Percentiles rank a stretch among this genome's conserved stretches.
phyloP scores from a whole-genome alignment of 2,329 filamentous ascomycete genomes.

The Fusarium stilboides region DNA sequence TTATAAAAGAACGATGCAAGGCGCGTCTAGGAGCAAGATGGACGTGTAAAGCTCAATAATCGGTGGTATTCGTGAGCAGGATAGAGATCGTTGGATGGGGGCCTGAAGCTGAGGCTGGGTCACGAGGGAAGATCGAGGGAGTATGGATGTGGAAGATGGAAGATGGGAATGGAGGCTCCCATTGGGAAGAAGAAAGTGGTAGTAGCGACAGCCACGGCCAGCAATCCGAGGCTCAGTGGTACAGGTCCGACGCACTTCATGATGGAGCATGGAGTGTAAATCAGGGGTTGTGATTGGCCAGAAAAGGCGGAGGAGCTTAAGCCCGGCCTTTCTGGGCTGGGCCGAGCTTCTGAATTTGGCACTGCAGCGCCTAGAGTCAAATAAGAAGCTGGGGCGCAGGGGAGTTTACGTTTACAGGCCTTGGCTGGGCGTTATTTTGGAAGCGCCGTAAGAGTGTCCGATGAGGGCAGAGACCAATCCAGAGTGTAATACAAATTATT shows the following conservation, averaged over 20 bases:
- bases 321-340: constrained; percentile 13
- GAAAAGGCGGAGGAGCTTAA: constrained; percentile 14
- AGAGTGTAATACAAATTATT: too few relatives aligned
- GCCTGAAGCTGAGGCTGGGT: constrained; percentile 27
- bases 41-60: constrained; percentile 28
- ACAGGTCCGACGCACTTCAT: constrained; percentile 32
- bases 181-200: constrained; percentile 41
- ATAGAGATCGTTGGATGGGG: background rate
- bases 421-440: constrained; percentile 9
- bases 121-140: constrained; percentile 17
- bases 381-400: constrained; percentile 29
- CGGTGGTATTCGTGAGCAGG: background rate
- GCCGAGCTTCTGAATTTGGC: constrained; percentile 14
- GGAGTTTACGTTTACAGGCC: constrained; percentile 21
- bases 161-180: constrained; percentile 36
- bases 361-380: constrained; percentile 30
- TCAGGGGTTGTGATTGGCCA: constrained; percentile 29
- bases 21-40: constrained; percentile 42
- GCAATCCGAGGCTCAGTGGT: constrained; percentile 42
- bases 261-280: constrained; percentile 42
- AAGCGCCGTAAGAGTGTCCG: constrained; percentile 27
- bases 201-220: constrained; percentile 40
- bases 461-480: background rate
- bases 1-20: constrained; percentile 53
- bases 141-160: constrained; percentile 37